These are phyloP conservation scores for Phaeosphaeriaceae sp. DNA, from an alignment of 2,329 filamentous ascomycete genomes.

Conservation along the genomic window DNA sequence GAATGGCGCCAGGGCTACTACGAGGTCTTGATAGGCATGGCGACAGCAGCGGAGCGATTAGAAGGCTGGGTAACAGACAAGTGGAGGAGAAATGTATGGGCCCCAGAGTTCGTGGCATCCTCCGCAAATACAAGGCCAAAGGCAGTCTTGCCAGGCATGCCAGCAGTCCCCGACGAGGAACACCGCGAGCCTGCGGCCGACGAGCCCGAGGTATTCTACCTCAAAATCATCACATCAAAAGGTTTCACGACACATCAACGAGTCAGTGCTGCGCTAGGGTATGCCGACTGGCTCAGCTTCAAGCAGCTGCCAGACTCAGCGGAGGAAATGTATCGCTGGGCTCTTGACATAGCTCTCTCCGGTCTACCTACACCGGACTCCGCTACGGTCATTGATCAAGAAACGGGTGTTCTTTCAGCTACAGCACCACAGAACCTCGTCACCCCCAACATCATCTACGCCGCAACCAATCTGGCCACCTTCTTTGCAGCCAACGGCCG, in stretches of 20 bases:
- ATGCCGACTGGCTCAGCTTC: slow-evolving; percentile 84
- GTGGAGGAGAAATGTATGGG: slow-evolving; percentile 67
- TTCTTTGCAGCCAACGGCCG: slow-evolving; percentile 76
- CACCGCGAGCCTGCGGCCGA: slow-evolving; percentile 73
- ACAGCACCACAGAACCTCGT: slow-evolving; percentile 58
- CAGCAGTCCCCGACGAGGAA: slow-evolving; percentile 74
- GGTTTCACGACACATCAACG: slow-evolving; percentile 82
- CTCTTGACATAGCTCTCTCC: slow-evolving; percentile 74
- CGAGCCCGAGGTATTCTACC: slow-evolving; percentile 77
- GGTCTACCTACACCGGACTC: slow-evolving; percentile 55
- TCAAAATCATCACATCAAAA: slow-evolving; percentile 78
- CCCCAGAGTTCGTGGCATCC: slow-evolving; percentile 76
- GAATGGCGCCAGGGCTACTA: slow-evolving; percentile 88
- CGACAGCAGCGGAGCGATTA: slow-evolving; percentile 77
- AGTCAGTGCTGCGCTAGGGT: slow-evolving; percentile 81
- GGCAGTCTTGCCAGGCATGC: slow-evolving; percentile 71
- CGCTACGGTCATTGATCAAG: slow-evolving; percentile 62
- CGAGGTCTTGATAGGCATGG: slow-evolving; percentile 78
- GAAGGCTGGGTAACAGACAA: slow-evolving; percentile 80
- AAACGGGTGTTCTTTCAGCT: slow-evolving; percentile 68
- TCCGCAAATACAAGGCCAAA: slow-evolving; percentile 83
- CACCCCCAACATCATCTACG: slow-evolving; percentile 76
- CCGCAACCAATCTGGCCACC: slow-evolving; percentile 78
- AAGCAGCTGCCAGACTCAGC: slow-evolving; percentile 72
- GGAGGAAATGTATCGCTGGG: slow-evolving; percentile 76